These are phyloP conservation scores for Rosa rugosa DNA, from an alignment of 306 rosid genomes.

Conservation along the genomic window DNA sequence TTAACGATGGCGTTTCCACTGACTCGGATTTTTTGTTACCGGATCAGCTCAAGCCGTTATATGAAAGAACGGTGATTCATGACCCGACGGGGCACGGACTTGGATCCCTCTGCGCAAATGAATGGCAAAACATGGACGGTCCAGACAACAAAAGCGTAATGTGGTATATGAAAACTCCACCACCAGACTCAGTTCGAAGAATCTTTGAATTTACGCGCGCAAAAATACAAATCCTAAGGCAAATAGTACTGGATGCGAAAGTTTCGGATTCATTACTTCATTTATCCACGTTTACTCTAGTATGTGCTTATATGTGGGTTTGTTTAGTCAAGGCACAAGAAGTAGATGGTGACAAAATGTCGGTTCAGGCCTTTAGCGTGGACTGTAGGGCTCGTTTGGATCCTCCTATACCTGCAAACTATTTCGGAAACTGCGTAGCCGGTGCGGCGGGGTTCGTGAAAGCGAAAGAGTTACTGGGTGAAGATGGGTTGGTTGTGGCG, in stretches of 20 bases:
- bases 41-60: constrained; percentile 30
- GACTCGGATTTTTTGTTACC: constrained; percentile 2
- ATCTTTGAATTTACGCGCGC: constrained; percentile 25
- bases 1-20: neutral
- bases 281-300: constrained; percentile 7
- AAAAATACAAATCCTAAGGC: neutral
- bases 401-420: constrained; percentile 19
- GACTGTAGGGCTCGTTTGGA: constrained; percentile 20
- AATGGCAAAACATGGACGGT: constrained; percentile 40
- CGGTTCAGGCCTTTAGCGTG: neutral
- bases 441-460: neutral
- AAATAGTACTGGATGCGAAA: neutral
- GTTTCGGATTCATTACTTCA: neutral
- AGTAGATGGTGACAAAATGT: neutral
- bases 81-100: constrained; percentile 29
- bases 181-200: constrained; percentile 26
- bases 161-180: constrained; percentile 36
- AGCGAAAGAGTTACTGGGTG: constrained; percentile 9
- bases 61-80: constrained; percentile 32
- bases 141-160: constrained; percentile 25
- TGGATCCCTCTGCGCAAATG: constrained; percentile 9
- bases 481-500: constrained; percentile 17
- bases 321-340: constrained; percentile 15
- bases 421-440: constrained; percentile 24
- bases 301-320: constrained; percentile 14